Base-by-base conservation (phyloP, 2,329 filamentous ascomycete genomes). In the Aureobasidium sp. region DNA sequence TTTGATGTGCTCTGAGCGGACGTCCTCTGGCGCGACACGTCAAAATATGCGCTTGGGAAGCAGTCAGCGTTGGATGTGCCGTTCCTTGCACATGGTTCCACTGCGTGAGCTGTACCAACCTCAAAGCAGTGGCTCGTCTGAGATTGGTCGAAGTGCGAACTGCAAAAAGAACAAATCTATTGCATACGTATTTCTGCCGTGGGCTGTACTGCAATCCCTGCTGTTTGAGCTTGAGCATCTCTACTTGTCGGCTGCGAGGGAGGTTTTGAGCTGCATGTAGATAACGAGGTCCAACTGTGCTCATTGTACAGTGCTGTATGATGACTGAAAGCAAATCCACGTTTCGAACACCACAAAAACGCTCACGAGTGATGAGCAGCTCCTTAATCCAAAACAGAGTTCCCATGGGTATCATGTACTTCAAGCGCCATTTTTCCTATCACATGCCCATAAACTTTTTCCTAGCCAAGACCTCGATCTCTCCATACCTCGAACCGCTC, bases 41-140 rank as follows among this genome's bases (percentile, higher is more conserved):
- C 52, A 34, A 56, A 17, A 6, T 32, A n/a, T 56, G 52, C 52
- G 10, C 41, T n/a, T 23, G 39, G 46, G 27, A 46, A 46, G 53
- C 53, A 57, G 53, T 57, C 53, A 57, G 53, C 53, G 27, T n/a
- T 46, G 53, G 29, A 57, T 32, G 12, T 46, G 29, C 29, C 53
- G 53, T 57, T 26, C 53, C 53, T 57, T 57, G 53, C 53, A 57
- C 39, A 34, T 23, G 12, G 39, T 57, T 34, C 27, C 41, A 57
- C 53, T n/a, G 27, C 39, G 6, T 23, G 52, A 32, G 26, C 12
- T 20, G 39, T n/a, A 44, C 39, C 39, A 34, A 23, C n/a, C 23
- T 20, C 26, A 4, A 8, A 46, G 39, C 53, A 46, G n/a, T 29
- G 46, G 7, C 3, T 44, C 12, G 12, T 12, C 3, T 13, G 5